These are phyloP conservation scores for Sphenostylis stenocarpa DNA, from an alignment of 306 rosid genomes.

Conservation along the genomic window DNA sequence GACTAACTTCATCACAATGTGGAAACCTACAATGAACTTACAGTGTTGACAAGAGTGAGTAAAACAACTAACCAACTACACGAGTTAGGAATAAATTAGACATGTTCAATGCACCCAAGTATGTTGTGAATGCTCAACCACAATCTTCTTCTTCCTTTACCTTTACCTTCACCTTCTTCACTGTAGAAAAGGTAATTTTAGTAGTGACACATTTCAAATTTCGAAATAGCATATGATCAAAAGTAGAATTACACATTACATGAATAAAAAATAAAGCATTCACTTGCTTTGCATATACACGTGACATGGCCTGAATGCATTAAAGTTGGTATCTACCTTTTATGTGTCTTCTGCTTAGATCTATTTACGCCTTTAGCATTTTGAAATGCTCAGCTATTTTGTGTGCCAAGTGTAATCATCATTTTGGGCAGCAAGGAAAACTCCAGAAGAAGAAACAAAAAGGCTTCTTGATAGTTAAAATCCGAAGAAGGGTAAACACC, in stretches of 20 bases:
- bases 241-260: neutral
- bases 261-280: neutral
- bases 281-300: neutral
- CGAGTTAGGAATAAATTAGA: neutral
- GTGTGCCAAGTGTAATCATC: too few species aligned
- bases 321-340: neutral
- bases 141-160: neutral
- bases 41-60: neutral
- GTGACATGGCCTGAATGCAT: neutral
- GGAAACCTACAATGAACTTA: neutral
- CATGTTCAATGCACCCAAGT: constrained; percentile 30
- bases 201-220: neutral
- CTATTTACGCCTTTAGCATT: too few species aligned
- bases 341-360: too few species aligned
- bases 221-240: neutral
- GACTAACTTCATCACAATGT: neutral
- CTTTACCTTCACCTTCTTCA: too few species aligned
- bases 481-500: too few species aligned
- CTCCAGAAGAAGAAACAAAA: too few species aligned
- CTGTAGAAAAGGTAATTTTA: neutral
- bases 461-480: too few species aligned
- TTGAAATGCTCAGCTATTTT: too few species aligned
- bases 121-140: neutral
- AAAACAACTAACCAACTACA: constrained; percentile 8
- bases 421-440: too few species aligned